phyloP scores from a whole-genome alignment of 371 early-diverging fungal species.

The Lichtheimia ramosa region DNA sequence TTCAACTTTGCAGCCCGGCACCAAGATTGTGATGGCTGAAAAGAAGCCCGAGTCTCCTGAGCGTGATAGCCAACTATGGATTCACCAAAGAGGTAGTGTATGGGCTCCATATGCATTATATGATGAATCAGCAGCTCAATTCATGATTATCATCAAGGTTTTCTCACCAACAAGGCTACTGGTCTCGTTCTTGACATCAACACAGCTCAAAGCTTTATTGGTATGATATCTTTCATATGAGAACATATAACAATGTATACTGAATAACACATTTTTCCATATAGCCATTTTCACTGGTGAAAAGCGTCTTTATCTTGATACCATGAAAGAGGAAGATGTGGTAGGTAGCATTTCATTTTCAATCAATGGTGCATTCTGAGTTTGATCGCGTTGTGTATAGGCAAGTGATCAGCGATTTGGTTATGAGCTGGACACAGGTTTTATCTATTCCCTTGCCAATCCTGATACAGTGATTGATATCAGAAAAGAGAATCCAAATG shows the following conservation, averaged over 20 bases:
- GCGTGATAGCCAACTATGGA: slow-evolving; percentile 42
- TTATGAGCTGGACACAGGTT: slow-evolving; percentile 27
- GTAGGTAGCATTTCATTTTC: slow-evolving; percentile 16
- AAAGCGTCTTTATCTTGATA: slow-evolving; percentile 34
- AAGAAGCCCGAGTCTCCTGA: slow-evolving; percentile 35
- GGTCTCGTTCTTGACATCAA: slow-evolving; percentile 42
- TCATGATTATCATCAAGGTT: slow-evolving; percentile 4
- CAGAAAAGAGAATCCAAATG: slow-evolving; percentile 21
- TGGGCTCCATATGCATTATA: no score
- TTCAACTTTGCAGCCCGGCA: slow-evolving; percentile 12
- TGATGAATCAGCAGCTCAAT: no score
- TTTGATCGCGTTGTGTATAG: not conserved
- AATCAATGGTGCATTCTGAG: not conserved
- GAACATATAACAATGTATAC: not conserved
- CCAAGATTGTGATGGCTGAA: slow-evolving; percentile 35
- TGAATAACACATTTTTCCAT: not conserved
- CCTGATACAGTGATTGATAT: slow-evolving; percentile 36
- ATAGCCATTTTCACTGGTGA: slow-evolving; percentile 43
- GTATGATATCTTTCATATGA: slow-evolving; percentile 12
- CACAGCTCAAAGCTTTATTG: slow-evolving; percentile 33
- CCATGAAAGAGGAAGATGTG: slow-evolving; percentile 37
- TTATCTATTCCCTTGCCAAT: slow-evolving; percentile 29
- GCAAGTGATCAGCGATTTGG: slow-evolving; percentile 42
- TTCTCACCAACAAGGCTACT: slow-evolving; percentile 40
- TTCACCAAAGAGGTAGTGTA: slow-evolving; percentile 34